A percentile compares a stretch with the other conserved stretches of the same genome.
Evolutionary conservation across 768 basidiomycete species (phyloP).

Genomic region (Tulasnella sp.): DNA sequence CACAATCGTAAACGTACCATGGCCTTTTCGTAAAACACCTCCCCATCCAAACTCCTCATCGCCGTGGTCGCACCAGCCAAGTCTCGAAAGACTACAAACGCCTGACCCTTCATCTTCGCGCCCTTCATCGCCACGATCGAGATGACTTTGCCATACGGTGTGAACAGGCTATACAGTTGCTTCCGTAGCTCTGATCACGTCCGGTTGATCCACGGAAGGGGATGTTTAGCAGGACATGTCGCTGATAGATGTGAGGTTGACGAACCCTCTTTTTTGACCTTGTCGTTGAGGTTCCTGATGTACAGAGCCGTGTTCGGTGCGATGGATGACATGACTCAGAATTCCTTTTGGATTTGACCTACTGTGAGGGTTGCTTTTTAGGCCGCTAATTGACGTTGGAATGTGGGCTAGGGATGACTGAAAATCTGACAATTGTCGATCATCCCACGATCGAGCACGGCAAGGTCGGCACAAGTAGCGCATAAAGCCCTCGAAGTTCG

Average conservation of each 20-base stretch:
- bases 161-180: slow-evolving; percentile 82
- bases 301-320: slow-evolving; percentile 85
- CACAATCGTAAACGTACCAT: slow-evolving; percentile 51
- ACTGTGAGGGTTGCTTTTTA: neutral
- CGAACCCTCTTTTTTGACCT: slow-evolving; percentile 66
- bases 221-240: slow-evolving; percentile 15
- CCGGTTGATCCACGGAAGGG: neutral
- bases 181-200: slow-evolving; percentile 52
- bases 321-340: slow-evolving; percentile 30
- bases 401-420: too few relatives aligned
- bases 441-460: too few relatives aligned
- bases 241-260: slow-evolving; percentile 11
- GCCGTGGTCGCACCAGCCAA: slow-evolving; percentile 85
- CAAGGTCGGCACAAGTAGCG: too few relatives aligned
- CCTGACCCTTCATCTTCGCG: slow-evolving; percentile 82
- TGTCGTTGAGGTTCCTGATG: slow-evolving; percentile 87
- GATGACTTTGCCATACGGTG: slow-evolving; percentile 85
- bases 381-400: too few relatives aligned
- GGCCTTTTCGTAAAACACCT: slow-evolving; percentile 86
- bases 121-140: slow-evolving; percentile 86
- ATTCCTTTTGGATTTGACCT: neutral
- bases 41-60: slow-evolving; percentile 85
- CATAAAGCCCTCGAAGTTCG: too few relatives aligned
- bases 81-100: slow-evolving; percentile 92
- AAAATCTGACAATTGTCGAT: too few relatives aligned